A percentile compares a stretch with the other conserved stretches of the same genome.
phyloP scores from a whole-genome alignment of 352 stramenopile genomes.

The Albugo candida region DNA sequence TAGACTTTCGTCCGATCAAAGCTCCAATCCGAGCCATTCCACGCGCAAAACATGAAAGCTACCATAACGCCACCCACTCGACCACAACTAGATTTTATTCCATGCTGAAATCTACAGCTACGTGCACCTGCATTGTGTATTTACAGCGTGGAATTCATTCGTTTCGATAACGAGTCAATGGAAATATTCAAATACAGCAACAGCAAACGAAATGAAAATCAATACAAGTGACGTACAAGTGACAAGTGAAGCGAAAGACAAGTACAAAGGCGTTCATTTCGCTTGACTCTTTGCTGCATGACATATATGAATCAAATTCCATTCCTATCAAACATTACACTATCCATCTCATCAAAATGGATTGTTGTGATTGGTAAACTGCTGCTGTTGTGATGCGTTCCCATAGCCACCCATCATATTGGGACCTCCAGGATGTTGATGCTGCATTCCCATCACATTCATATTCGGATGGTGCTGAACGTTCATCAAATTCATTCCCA shows the following conservation, averaged over 20 bases:
- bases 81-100: too few species aligned
- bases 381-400: background rate
- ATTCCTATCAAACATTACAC: background rate
- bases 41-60: too few species aligned
- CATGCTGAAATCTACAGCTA: too few species aligned
- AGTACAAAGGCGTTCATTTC: slow-evolving; percentile 3
- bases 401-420: background rate
- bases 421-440: background rate
- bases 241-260: background rate
- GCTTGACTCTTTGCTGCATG: slow-evolving; percentile 3
- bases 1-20: too few species aligned
- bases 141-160: too few species aligned
- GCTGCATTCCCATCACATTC: slow-evolving; percentile 15
- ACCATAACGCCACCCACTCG: too few species aligned
- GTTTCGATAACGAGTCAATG: too few species aligned
- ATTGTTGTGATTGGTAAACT: background rate
- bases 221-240: background rate
- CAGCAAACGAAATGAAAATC: background rate
- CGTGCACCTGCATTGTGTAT: too few species aligned
- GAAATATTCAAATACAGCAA: background rate
- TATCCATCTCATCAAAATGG: background rate
- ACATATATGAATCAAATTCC: slow-evolving; percentile 13
- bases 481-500: slow-evolving; percentile 7
- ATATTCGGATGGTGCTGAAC: slow-evolving; percentile 1
- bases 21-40: too few species aligned